Conservation (phyloP, 805 yeast species). For the Saccharomycopsis amapae region DNA sequence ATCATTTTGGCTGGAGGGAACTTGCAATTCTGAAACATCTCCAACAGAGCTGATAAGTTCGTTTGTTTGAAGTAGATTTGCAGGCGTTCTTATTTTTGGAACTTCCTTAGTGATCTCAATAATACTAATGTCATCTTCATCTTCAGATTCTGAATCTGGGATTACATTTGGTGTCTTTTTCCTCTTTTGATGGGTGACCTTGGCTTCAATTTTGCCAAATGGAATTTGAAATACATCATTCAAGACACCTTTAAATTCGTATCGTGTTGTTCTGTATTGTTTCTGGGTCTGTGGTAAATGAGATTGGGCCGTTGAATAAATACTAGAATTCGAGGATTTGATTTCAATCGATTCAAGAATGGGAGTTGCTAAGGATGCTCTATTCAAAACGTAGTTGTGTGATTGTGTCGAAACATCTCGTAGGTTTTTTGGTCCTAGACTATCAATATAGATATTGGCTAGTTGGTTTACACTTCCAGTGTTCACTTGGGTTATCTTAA, state of each 20-base stretch:
- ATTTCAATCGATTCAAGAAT: conserved; percentile 2
- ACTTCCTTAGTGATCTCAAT: conserved; percentile 17
- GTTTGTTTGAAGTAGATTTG: neutral
- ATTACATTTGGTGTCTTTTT: conserved; percentile 5
- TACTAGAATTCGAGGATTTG: neutral
- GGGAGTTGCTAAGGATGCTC: neutral
- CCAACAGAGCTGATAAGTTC: too few species aligned
- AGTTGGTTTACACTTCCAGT: too few species aligned
- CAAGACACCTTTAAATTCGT: conserved; percentile 19
- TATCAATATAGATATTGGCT: neutral
- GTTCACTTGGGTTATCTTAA: too few species aligned
- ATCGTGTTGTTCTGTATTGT: conserved; percentile 14
- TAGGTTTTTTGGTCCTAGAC: too few species aligned
- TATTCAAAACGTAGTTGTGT: too few species aligned
- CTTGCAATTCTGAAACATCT: conserved; percentile 15
- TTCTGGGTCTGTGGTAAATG: neutral
- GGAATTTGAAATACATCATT: conserved; percentile 11
- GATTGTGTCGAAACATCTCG: too few species aligned
- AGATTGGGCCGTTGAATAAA: conserved; percentile 8
- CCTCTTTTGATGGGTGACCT: conserved; percentile 17
- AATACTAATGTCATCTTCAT: conserved; percentile 18
- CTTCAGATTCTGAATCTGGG: conserved; percentile 18
- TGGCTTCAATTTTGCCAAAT: conserved; percentile 21
- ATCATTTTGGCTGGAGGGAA: conserved; percentile 15
- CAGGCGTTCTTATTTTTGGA: neutral